Conservation (phyloP, 2,329 filamentous ascomycete genomes). For the Aspergillus ustus region DNA sequence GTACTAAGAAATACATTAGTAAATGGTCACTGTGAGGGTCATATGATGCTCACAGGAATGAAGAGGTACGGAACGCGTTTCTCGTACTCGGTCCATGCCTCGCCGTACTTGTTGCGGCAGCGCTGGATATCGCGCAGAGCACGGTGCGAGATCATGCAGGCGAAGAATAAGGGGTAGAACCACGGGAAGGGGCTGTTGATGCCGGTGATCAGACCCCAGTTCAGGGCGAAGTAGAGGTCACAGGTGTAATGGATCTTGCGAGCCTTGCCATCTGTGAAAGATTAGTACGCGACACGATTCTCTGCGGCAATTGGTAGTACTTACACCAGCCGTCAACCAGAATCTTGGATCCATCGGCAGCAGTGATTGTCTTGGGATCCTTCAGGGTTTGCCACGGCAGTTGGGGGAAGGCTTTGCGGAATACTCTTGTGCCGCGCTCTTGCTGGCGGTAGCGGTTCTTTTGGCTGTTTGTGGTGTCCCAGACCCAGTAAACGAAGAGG, state of each 20-base stretch:
- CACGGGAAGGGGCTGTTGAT: slow-evolving; percentile 83
- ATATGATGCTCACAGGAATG: slow-evolving; percentile 64
- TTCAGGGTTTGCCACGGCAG: slow-evolving; percentile 84
- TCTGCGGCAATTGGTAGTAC: slow-evolving; percentile 29
- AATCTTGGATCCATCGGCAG: slow-evolving; percentile 74
- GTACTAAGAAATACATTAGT: slow-evolving; percentile 29
- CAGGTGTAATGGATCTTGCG: slow-evolving; percentile 83
- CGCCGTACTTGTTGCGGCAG: slow-evolving; percentile 78
- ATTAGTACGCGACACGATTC: slow-evolving; percentile 24
- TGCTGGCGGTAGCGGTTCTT: slow-evolving; percentile 89
- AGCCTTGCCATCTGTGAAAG: slow-evolving; percentile 64
- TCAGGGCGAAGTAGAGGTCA: slow-evolving; percentile 76
- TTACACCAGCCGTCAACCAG: slow-evolving; percentile 83
- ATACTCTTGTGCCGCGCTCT: slow-evolving; percentile 71
- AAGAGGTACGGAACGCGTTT: slow-evolving; percentile 80
- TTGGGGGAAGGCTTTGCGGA: slow-evolving; percentile 83
- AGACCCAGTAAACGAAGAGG: slow-evolving; percentile 84
- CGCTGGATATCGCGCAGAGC: slow-evolving; percentile 75
- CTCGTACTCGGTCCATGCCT: slow-evolving; percentile 82
- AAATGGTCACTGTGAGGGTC: not conserved
- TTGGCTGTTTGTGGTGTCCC: slow-evolving; percentile 90
- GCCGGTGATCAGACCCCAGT: slow-evolving; percentile 81
- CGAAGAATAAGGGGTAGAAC: slow-evolving; percentile 87
- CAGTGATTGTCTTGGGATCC: slow-evolving; percentile 78
- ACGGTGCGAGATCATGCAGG: slow-evolving; percentile 78